Base-by-base conservation (phyloP, 2,329 filamentous ascomycete genomes). In the Lecanicillium sp. region DNA sequence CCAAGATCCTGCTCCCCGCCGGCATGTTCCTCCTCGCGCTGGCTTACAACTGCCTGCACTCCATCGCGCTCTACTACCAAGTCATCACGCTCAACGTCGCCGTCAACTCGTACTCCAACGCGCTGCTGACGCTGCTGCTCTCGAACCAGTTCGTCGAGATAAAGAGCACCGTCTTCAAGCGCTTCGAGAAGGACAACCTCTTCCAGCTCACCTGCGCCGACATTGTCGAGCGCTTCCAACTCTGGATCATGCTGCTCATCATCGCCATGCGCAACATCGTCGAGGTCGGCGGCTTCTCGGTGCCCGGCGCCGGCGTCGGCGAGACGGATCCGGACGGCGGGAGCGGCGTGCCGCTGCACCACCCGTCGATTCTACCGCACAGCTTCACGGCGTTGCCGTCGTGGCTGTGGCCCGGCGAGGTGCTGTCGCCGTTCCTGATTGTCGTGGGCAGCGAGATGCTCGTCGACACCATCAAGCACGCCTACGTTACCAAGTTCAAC, bases 81-180 rank as follows among this genome's bases (percentile, higher is more conserved):
- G 91, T 97, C 56, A 95, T 98, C 58, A 95, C 93, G 0, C 78
- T 98, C 46, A 98, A 98, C 54, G 94, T 98, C 3, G 93, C 93
- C 1, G 91, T 98, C 58, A 98, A 98, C 66, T 96, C 91, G 0
- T 98, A 98, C 66, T 96, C 90, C 0, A 98, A 98, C 61, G 91
- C 93, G 0, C 73, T 98, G 4, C 75, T 98, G 27, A 96, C 93
- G 0, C 78, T 98, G 1, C 74, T 98, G 2, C 81, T 98, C 62
- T 96, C 90, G 6, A 98, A 97, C 61, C 94, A 98, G 62, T 98
- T 98, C 59, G 93, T 98, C 36, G 93, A 98, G 69, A 95, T 98
- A 73, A 98, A 98, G 62, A 88, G 88, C 52, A 94, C 90, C 0
- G 94, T 98, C 1, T 98, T 98, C 74, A 97, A 98, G 71, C 93